Conservation (phyloP, 495 filamentous ascomycete genomes). For the Penicillium verhagenii region DNA sequence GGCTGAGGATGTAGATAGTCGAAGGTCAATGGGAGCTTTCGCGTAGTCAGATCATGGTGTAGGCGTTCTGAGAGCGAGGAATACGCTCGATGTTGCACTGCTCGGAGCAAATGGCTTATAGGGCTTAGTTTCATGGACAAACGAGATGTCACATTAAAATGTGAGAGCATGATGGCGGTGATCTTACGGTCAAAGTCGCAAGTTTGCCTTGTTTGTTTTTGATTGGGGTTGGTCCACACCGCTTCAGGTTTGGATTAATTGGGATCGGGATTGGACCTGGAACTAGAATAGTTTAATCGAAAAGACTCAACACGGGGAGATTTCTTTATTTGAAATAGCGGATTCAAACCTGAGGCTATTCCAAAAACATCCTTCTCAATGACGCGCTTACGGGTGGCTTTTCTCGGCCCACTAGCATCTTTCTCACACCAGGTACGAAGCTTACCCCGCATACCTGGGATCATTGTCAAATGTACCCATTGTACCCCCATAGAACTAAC, state of each 20-base stretch:
- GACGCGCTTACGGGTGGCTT: constrained; percentile 58
- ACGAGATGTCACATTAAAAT: background rate
- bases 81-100: constrained; percentile 14
- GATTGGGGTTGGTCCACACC: constrained; percentile 18
- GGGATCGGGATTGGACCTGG: background rate
- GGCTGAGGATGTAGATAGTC: constrained; percentile 65
- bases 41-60: constrained; percentile 39
- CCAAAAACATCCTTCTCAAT: constrained; percentile 9
- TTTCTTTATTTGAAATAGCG: background rate
- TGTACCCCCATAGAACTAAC: constrained; percentile 9
- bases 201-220: constrained; percentile 40
- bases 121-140: constrained; percentile 16
- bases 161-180: background rate
- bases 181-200: background rate
- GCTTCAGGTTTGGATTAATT: constrained; percentile 3
- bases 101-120: constrained; percentile 6
- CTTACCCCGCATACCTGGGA: constrained; percentile 3
- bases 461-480: background rate
- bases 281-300: too few relatives aligned
- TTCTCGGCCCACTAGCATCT: constrained; percentile 77
- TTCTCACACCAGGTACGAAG: constrained; percentile 85
- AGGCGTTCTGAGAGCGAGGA: constrained; percentile 31
- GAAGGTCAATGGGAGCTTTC: constrained; percentile 53
- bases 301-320: background rate
- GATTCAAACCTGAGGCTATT: background rate